Percentiles rank a stretch among this genome's conserved stretches.
phyloP scores from a whole-genome alignment of 108 stramenopile genomes.

The Mediolabrus comicus region DNA sequence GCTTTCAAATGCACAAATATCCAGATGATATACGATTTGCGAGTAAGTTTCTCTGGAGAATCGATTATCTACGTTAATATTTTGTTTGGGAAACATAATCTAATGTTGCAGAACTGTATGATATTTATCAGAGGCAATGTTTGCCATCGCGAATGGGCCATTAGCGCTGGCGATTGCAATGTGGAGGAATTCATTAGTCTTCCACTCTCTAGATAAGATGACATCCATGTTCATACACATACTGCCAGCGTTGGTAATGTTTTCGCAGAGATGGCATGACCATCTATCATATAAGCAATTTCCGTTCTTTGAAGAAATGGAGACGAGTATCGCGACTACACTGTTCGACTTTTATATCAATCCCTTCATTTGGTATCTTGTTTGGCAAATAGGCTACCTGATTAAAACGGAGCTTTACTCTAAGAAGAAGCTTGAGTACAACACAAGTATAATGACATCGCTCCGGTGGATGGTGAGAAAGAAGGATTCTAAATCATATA shows the following conservation, averaged over 20 bases:
- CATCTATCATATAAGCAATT: conserved; percentile 23
- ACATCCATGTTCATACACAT: conserved; percentile 79
- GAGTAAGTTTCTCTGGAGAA: too few relatives aligned
- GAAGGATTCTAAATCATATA: conserved; percentile 35
- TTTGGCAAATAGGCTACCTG: conserved; percentile 73
- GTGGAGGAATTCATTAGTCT: conserved; percentile 85
- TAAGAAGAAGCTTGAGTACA: conserved; percentile 38
- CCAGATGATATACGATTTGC: conserved; percentile 40
- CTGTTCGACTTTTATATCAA: conserved; percentile 46
- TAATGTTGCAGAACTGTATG: too few relatives aligned
- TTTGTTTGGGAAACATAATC: too few relatives aligned
- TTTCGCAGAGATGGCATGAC: conserved; percentile 60
- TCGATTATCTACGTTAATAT: too few relatives aligned
- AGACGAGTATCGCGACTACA: conserved; percentile 8
- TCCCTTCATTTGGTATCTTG: conserved; percentile 40
- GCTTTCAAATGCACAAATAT: conserved; percentile 53
- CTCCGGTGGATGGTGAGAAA: conserved; percentile 41
- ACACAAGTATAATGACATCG: conserved; percentile 42
- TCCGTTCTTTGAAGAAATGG: conserved; percentile 34
- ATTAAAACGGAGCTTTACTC: conserved; percentile 75
- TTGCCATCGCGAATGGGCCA: conserved; percentile 67
- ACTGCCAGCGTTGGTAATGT: conserved; percentile 62
- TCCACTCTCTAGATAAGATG: conserved; percentile 82
- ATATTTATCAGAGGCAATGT: conserved; percentile 56
- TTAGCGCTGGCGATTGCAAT: conserved; percentile 46